phyloP scores from a whole-genome alignment of 148 eudicot species.

The Salicornia ramosissima region DNA sequence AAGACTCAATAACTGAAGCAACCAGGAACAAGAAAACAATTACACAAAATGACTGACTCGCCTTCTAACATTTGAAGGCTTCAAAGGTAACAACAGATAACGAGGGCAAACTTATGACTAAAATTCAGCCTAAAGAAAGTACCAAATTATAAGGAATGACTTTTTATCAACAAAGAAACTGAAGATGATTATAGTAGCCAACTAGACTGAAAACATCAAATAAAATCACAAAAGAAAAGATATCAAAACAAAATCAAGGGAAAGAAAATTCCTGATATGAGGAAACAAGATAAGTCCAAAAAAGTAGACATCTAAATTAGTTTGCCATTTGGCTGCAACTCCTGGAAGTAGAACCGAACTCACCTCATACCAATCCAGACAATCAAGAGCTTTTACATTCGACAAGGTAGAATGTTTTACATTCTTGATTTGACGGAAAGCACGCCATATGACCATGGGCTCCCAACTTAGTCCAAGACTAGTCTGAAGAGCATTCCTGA shows the following conservation, averaged over 20 bases:
- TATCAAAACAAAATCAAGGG: background rate
- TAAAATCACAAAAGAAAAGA: background rate
- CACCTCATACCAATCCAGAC: constrained; percentile 66
- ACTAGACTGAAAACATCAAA: background rate
- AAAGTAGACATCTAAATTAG: background rate
- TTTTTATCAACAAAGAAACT: background rate
- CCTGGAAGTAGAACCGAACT: background rate
- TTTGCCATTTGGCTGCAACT: background rate
- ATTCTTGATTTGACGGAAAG: constrained; percentile 43
- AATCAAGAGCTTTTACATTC: constrained; percentile 45
- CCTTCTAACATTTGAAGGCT: too few relatives aligned
- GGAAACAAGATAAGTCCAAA: background rate
- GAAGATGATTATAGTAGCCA: background rate
- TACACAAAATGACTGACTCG: too few relatives aligned
- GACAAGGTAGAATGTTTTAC: constrained; percentile 19
- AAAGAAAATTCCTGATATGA: background rate
- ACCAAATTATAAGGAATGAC: too few relatives aligned
- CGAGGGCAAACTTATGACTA: too few relatives aligned
- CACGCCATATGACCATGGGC: constrained; percentile 76
- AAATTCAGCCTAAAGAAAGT: too few relatives aligned
- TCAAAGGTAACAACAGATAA: too few relatives aligned
- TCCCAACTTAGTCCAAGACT: constrained; percentile 64
- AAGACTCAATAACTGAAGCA: too few relatives aligned
- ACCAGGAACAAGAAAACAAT: too few relatives aligned
- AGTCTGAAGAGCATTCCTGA: constrained; percentile 43